phyloP scores from a whole-genome alignment of 108 stramenopile genomes.

The Cyclotella atomus region DNA sequence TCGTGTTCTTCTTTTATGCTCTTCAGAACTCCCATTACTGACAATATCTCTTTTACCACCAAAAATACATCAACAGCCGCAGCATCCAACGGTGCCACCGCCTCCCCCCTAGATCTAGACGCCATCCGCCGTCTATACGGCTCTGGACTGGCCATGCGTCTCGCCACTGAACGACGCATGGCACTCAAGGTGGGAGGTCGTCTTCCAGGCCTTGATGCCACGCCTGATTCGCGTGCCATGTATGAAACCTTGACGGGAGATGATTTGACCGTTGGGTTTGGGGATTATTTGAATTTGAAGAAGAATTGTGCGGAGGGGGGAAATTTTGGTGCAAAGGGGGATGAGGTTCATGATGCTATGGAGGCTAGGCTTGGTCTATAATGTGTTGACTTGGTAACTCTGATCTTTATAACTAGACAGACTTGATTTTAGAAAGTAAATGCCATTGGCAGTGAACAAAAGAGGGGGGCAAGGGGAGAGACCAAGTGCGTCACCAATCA shows the following conservation, averaged over 20 bases:
- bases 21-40: background rate
- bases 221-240: conserved; percentile 65
- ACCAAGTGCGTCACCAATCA: too few relatives aligned
- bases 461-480: background rate
- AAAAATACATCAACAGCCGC: conserved; percentile 3
- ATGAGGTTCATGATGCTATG: conserved; percentile 66
- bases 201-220: conserved; percentile 57
- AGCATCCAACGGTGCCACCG: conserved; percentile 32
- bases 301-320: conserved; percentile 63
- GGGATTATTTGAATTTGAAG: conserved; percentile 70
- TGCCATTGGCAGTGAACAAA: too few relatives aligned
- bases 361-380: conserved; percentile 80
- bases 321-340: conserved; percentile 13
- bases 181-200: conserved; percentile 65
- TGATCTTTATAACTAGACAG: too few relatives aligned
- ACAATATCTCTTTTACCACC: background rate
- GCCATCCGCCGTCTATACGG: conserved; percentile 85
- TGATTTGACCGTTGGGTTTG: conserved; percentile 76
- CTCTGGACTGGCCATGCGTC: conserved; percentile 83
- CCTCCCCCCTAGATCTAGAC: conserved; percentile 56
- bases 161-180: conserved; percentile 81
- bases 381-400: background rate
- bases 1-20: background rate
- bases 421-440: too few relatives aligned
- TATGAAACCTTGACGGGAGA: conserved; percentile 78